phyloP scores from a whole-genome alignment of 768 basidiomycete species.

The Pisolithus tinctorius region DNA sequence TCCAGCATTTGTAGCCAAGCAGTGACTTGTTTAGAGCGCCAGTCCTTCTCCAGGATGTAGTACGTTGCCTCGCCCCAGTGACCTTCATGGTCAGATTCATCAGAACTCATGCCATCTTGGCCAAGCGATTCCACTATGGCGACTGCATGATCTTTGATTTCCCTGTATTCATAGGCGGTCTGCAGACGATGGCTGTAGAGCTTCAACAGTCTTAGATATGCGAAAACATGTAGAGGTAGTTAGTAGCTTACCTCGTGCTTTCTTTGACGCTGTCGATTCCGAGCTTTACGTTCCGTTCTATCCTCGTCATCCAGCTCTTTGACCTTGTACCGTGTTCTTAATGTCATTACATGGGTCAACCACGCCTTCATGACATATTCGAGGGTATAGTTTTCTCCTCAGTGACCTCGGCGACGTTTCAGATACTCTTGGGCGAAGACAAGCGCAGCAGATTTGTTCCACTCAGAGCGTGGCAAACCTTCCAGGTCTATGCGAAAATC shows the following conservation, averaged over 20 bases:
- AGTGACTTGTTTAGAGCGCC: too few relatives aligned
- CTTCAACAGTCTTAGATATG: not conserved
- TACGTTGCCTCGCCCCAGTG: not conserved
- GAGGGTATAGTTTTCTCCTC: not conserved
- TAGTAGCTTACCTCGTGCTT: not conserved
- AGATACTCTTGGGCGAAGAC: not conserved
- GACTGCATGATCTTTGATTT: not conserved
- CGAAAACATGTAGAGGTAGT: not conserved
- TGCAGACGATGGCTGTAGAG: not conserved
- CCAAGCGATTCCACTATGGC: not conserved
- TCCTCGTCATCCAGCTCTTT: not conserved
- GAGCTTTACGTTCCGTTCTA: not conserved
- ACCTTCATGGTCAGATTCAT: conserved; percentile 1
- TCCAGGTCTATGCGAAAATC: not conserved
- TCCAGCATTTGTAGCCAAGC: too few relatives aligned
- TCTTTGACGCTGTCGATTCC: not conserved
- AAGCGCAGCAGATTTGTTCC: not conserved
- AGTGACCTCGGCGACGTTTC: not conserved
- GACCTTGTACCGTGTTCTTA: not conserved
- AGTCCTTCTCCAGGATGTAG: not conserved
- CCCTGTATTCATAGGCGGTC: not conserved
- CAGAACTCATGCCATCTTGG: conserved; percentile 3
- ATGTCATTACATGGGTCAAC: not conserved
- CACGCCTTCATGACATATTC: not conserved
- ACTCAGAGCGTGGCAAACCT: not conserved